These are phyloP conservation scores for Neurospora crassa DNA, from an alignment of 2,329 filamentous ascomycete species.

Conservation along the genomic window DNA sequence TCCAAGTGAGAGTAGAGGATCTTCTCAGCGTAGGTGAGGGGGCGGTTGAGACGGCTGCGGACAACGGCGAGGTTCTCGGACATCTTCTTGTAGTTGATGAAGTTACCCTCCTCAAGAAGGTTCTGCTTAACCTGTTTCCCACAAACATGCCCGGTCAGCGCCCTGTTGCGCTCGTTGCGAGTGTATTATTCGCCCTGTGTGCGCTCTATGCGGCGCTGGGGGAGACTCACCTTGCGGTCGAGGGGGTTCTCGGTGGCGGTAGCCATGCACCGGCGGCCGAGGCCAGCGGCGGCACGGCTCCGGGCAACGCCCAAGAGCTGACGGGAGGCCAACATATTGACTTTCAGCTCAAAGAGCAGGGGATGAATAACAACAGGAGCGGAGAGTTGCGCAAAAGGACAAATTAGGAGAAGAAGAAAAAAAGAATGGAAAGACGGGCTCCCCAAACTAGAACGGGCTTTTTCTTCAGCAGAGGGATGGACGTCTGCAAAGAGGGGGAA, in stretches of 20 bases:
- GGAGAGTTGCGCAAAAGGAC: slow-evolving; percentile 9
- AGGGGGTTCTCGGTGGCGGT: slow-evolving; percentile 80
- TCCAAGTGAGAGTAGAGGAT: slow-evolving; percentile 98
- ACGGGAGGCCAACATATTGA: slow-evolving; percentile 61
- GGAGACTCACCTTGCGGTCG: slow-evolving; percentile 65
- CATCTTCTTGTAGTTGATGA: slow-evolving; percentile 99
- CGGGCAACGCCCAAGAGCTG: slow-evolving; percentile 60
- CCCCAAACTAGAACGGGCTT: slow-evolving; percentile 10
- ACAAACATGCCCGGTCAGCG: background rate
- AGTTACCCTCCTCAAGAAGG: slow-evolving; percentile 91
- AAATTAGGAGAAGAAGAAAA: slow-evolving; percentile 12
- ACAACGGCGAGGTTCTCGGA: slow-evolving; percentile 93
- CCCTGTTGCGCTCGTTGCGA: background rate
- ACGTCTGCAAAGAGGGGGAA: slow-evolving; percentile 13
- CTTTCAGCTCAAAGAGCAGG: slow-evolving; percentile 15
- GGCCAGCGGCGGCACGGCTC: slow-evolving; percentile 49
- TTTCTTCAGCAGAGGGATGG: slow-evolving; percentile 1
- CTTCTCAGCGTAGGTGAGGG: slow-evolving; percentile 94
- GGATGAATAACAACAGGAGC: slow-evolving; percentile 23
- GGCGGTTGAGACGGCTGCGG: slow-evolving; percentile 78
- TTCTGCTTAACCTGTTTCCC: slow-evolving; percentile 69
- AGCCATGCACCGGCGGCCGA: slow-evolving; percentile 64
- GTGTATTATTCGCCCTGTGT: background rate
- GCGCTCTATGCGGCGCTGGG: background rate
- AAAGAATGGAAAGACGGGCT: slow-evolving; percentile 10